Conservation (phyloP, 495 filamentous ascomycete genomes). For the Cercophora sp. region DNA sequence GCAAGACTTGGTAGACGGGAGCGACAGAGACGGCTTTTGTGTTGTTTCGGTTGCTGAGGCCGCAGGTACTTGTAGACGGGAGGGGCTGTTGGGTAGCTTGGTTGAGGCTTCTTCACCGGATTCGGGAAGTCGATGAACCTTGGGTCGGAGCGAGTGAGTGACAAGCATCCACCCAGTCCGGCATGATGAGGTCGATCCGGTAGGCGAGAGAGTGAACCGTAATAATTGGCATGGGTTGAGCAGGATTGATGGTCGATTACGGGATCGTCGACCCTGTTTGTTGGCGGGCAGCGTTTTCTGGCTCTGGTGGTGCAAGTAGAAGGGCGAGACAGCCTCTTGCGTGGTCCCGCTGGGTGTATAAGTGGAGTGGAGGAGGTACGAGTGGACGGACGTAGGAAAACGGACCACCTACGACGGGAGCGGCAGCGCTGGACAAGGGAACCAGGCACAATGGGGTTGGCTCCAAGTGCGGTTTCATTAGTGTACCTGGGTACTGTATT, state of each 20-base stretch:
- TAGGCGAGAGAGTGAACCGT: slow-evolving; percentile 20
- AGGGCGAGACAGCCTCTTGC: neutral
- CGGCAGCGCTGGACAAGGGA: no score
- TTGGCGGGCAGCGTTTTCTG: neutral
- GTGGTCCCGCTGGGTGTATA: slow-evolving; percentile 15
- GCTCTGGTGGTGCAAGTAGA: neutral
- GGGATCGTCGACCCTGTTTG: slow-evolving; percentile 6
- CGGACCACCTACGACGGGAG: no score
- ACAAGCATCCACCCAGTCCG: slow-evolving; percentile 10
- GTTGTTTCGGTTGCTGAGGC: slow-evolving; percentile 12
- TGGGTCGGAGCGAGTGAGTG: slow-evolving; percentile 18
- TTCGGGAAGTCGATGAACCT: slow-evolving; percentile 11
- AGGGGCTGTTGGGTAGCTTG: neutral
- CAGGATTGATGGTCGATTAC: slow-evolving; percentile 16
- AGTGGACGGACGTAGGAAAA: no score
- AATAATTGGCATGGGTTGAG: slow-evolving; percentile 19
- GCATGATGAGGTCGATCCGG: slow-evolving; percentile 21
- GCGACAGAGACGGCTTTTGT: slow-evolving; percentile 20
- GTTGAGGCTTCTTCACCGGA: neutral
- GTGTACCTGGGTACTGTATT: slow-evolving; percentile 1
- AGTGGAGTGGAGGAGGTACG: slow-evolving; percentile 9
- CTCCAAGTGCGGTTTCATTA: no score
- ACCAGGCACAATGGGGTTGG: no score
- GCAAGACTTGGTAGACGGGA: slow-evolving; percentile 21
- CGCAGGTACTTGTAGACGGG: slow-evolving; percentile 1